A percentile compares a stretch with the other conserved stretches of the same genome.
Evolutionary conservation across 768 basidiomycete species (phyloP).

Genomic region (Mycena haematopus): DNA sequence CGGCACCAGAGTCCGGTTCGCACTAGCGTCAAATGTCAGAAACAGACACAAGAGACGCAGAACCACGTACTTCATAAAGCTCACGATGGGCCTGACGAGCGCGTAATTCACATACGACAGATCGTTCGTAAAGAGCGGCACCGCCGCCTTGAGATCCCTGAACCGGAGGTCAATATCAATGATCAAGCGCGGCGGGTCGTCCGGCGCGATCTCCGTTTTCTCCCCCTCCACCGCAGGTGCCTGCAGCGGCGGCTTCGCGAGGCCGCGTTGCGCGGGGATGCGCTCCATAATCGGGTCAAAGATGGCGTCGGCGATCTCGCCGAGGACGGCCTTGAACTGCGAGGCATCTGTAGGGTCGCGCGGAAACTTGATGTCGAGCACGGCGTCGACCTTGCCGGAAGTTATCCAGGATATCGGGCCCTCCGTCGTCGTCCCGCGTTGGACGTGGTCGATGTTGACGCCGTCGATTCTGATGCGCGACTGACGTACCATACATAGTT

Average conservation of each 20-base stretch:
- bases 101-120: conserved; percentile 93
- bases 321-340: conserved; percentile 81
- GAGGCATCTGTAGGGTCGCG: conserved; percentile 72
- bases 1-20: conserved; percentile 92
- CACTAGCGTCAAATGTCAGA: conserved; percentile 52
- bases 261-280: conserved; percentile 86
- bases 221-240: conserved; percentile 56
- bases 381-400: conserved; percentile 94
- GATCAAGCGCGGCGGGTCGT: conserved; percentile 59
- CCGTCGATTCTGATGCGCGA: conserved; percentile 97
- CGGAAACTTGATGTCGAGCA: conserved; percentile 97
- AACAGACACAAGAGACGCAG: not conserved
- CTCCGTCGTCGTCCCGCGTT: conserved; percentile 79
- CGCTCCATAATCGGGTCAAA: conserved; percentile 51
- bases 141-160: conserved; percentile 92
- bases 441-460: conserved; percentile 94
- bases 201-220: conserved; percentile 26
- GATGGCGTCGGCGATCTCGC: conserved; percentile 91
- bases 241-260: conserved; percentile 85
- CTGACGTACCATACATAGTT: conserved; percentile 45
- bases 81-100: conserved; percentile 93
- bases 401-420: conserved; percentile 98
- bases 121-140: conserved; percentile 90
- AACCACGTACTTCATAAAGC: conserved; percentile 90
- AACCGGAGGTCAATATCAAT: conserved; percentile 96